Percentiles rank a stretch among this genome's conserved stretches.
Evolutionary conservation across 371 early-diverging fungal species (phyloP).

Genomic region (Amoeboaphelidium protococcarum): DNA sequence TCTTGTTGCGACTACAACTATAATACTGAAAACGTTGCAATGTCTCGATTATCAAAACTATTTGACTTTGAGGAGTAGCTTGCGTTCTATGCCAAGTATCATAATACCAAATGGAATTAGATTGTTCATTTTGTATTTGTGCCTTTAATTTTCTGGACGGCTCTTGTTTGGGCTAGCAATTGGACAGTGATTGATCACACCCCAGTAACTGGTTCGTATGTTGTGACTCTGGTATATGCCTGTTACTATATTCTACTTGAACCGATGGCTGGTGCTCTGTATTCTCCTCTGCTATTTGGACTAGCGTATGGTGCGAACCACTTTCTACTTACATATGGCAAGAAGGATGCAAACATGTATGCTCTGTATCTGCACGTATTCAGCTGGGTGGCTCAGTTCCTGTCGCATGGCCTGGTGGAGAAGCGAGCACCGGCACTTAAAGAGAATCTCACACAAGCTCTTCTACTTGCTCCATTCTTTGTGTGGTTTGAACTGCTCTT

Average conservation of each 20-base stretch:
- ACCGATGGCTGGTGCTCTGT: conserved; percentile 36
- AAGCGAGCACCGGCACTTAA: conserved; percentile 63
- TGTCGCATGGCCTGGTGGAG: conserved; percentile 61
- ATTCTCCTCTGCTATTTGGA: conserved; percentile 26
- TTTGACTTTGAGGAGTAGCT: conserved; percentile 47
- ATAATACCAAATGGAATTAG: conserved; percentile 44
- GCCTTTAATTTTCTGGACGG: conserved; percentile 62
- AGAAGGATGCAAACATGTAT: conserved; percentile 21
- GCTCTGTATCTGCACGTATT: conserved; percentile 28
- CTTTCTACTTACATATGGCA: conserved; percentile 16
- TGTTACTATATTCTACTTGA: conserved; percentile 53
- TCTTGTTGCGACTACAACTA: no score
- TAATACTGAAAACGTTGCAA: not conserved
- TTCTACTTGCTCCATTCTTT: conserved; percentile 80
- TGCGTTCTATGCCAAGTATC: conserved; percentile 45
- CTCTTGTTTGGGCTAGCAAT: conserved; percentile 27
- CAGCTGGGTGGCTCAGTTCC: conserved; percentile 68
- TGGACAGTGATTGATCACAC: conserved; percentile 4
- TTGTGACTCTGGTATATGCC: conserved; percentile 23
- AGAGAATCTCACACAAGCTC: conserved; percentile 57
- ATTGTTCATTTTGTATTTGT: conserved; percentile 69
- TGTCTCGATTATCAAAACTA: not conserved
- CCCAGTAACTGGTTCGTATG: conserved; percentile 7
- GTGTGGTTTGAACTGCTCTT: conserved; percentile 65
- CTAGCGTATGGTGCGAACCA: conserved; percentile 26